Conservation (phyloP, 2,329 filamentous ascomycete genomes). For the Fusarium sp. region DNA sequence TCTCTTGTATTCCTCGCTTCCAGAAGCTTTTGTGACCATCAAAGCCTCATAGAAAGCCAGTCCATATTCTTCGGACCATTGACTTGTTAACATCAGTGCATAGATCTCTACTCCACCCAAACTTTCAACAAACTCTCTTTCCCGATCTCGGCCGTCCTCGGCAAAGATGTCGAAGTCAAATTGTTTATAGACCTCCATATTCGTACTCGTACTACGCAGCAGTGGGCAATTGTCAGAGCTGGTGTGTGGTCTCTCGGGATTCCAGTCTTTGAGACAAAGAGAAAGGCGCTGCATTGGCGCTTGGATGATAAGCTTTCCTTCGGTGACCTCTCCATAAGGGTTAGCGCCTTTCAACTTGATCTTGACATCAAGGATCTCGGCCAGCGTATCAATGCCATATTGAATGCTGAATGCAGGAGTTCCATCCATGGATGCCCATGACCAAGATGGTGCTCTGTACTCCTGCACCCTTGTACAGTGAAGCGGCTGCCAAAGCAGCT, state of each 20-base stretch:
- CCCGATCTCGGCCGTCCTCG: not conserved
- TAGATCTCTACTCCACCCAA: not conserved
- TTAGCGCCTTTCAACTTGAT: not conserved
- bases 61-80: not conserved
- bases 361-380: not conserved
- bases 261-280: not conserved
- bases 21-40: not conserved
- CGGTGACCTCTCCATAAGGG: slow-evolving; percentile 1
- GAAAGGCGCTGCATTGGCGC: slow-evolving; percentile 5
- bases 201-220: not conserved
- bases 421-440: slow-evolving; percentile 5
- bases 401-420: not conserved
- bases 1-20: not conserved
- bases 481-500: not conserved
- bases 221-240: not conserved
- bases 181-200: not conserved
- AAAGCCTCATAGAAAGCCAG: not conserved
- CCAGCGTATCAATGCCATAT: accelerated
- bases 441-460: not conserved
- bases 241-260: not conserved
- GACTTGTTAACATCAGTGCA: not conserved
- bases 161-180: slow-evolving; percentile 2
- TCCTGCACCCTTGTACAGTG: not conserved
- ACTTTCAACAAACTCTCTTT: not conserved
- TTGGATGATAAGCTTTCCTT: not conserved